A percentile compares a stretch with the other conserved stretches of the same genome.
These are phyloP conservation scores for Phytopythium boreale DNA, from an alignment of 352 stramenopile genomes.

Conservation along the genomic window DNA sequence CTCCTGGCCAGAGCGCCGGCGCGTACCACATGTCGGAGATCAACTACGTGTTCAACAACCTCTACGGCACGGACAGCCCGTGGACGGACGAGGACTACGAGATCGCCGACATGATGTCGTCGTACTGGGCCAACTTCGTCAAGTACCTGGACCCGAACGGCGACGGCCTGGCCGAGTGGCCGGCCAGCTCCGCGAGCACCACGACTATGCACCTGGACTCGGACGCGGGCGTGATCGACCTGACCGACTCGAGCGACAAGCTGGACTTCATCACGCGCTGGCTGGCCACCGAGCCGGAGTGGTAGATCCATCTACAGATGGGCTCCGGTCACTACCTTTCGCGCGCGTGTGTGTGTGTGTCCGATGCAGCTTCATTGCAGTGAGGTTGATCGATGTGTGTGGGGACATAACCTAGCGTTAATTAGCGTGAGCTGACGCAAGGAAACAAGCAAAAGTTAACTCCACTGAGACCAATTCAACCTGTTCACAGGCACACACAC, in stretches of 20 bases:
- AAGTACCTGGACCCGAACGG: conserved; percentile 19
- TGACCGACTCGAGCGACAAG: not conserved
- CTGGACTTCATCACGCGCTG: conserved; percentile 10
- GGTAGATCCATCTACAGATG: too few relatives aligned
- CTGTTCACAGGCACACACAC: too few relatives aligned
- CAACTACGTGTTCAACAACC: conserved; percentile 22
- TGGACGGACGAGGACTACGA: conserved; percentile 14
- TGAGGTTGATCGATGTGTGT: too few relatives aligned
- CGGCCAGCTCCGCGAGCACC: conserved; percentile 5
- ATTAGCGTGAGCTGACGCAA: too few relatives aligned
- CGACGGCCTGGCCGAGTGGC: conserved; percentile 8
- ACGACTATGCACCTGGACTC: conserved; percentile 13
- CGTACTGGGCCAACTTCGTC: conserved; percentile 20
- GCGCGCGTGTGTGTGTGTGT: too few relatives aligned
- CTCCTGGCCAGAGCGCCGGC: conserved; percentile 13
- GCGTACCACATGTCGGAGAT: conserved; percentile 21
- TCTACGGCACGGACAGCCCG: conserved; percentile 16
- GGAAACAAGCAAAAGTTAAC: too few relatives aligned
- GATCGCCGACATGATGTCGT: conserved; percentile 14
- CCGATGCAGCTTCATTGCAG: too few relatives aligned
- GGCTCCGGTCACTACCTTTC: not conserved
- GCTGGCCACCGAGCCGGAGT: conserved; percentile 2
- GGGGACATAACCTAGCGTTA: too few relatives aligned
- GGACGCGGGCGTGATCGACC: conserved; percentile 9
- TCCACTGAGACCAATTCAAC: too few relatives aligned